A percentile compares a stretch with the other conserved stretches of the same genome.
These are phyloP conservation scores for Colletotrichum somersetense DNA, from an alignment of 2,329 filamentous ascomycete genomes.

Conservation along the genomic window DNA sequence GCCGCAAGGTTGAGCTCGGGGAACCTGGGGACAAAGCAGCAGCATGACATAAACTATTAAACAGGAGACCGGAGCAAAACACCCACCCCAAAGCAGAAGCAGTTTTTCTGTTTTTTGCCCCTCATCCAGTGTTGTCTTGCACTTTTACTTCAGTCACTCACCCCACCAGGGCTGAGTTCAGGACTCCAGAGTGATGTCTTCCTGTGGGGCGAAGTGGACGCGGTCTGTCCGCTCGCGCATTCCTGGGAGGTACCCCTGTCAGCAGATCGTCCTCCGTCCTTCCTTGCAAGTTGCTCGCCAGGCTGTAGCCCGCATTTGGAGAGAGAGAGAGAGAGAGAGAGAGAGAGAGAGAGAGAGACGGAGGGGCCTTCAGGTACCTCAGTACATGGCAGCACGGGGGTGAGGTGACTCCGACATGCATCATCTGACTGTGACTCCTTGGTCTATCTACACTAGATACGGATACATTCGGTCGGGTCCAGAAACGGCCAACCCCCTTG, in stretches of 20 bases:
- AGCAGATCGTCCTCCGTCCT: slow-evolving; percentile 25
- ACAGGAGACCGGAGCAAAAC: background rate
- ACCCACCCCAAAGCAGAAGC: slow-evolving; percentile 8
- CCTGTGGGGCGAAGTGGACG: slow-evolving; percentile 26
- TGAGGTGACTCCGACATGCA: slow-evolving; percentile 20
- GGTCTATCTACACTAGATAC: slow-evolving; percentile 5
- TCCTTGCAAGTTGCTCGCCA: slow-evolving; percentile 3
- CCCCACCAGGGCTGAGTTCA: slow-evolving; percentile 26
- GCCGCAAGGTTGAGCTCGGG: slow-evolving; percentile 26
- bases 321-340: background rate
- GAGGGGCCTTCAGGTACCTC: background rate
- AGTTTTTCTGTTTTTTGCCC: slow-evolving; percentile 9
- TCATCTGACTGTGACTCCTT: slow-evolving; percentile 32
- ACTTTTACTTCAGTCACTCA: slow-evolving; percentile 7
- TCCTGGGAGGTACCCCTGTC: slow-evolving; percentile 22
- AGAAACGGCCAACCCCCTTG: background rate
- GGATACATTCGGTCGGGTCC: slow-evolving; percentile 1
- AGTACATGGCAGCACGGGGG: slow-evolving; percentile 15
- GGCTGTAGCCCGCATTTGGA: slow-evolving; percentile 22
- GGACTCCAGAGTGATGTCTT: slow-evolving; percentile 41
- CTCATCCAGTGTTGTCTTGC: slow-evolving; percentile 4
- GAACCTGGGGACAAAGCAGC: slow-evolving; percentile 5
- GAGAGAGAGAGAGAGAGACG: background rate
- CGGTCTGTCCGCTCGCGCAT: slow-evolving; percentile 30
- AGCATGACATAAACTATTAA: background rate